phyloP scores from a whole-genome alignment of 176 grass and related monocot species.

The Pontederia paniculata region DNA sequence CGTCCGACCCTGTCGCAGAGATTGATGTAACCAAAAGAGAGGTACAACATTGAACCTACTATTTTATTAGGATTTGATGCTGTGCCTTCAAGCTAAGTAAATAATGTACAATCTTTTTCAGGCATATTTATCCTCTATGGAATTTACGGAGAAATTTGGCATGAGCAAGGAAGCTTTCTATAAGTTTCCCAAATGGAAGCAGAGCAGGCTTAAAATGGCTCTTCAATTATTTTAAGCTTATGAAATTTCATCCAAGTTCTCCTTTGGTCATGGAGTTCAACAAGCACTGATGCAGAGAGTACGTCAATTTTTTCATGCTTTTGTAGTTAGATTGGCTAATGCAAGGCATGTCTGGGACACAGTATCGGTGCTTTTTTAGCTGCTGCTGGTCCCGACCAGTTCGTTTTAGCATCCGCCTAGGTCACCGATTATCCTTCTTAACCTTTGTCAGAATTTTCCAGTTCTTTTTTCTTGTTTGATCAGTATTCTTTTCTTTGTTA shows the following conservation, averaged over 20 bases:
- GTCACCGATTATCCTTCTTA: neutral
- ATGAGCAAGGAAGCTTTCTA: conserved; percentile 56
- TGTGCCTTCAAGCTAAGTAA: neutral
- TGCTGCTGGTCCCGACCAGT: neutral
- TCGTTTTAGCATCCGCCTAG: neutral
- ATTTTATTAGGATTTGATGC: neutral
- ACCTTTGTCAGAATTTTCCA: neutral
- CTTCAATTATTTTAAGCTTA: conserved; percentile 45
- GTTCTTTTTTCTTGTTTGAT: too few species aligned
- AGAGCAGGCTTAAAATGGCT: conserved; percentile 63
- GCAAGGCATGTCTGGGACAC: neutral
- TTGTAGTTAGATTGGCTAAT: conserved; percentile 1
- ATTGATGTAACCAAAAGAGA: conserved; percentile 81
- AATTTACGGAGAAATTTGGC: conserved; percentile 67
- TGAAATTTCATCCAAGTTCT: neutral
- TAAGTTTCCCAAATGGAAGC: conserved; percentile 84
- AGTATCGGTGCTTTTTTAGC: conserved; percentile 5
- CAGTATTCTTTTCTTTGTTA: too few species aligned
- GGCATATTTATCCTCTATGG: conserved; percentile 48
- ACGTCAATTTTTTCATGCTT: neutral
- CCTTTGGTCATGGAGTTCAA: neutral
- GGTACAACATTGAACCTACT: conserved; percentile 36
- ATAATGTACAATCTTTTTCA: conserved; percentile 18
- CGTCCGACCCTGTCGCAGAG: conserved; percentile 53
- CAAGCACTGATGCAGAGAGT: neutral